Percentiles rank a stretch among this genome's conserved stretches.
Conservation (phyloP, 352 stramenopile genomes). For the Phytophthora brassicae region DNA sequence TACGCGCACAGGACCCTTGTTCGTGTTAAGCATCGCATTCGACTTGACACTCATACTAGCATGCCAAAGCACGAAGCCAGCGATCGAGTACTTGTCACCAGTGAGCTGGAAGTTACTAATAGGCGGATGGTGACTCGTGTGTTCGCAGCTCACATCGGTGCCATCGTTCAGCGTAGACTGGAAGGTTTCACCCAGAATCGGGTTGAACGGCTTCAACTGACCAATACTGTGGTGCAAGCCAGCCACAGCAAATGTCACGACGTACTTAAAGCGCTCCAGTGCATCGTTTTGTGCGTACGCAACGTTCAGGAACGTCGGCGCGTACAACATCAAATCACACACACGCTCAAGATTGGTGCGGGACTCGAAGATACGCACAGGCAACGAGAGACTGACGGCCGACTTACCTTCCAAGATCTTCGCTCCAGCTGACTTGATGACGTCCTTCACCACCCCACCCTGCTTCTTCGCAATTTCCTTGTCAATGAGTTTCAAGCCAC, state of each 20-base stretch:
- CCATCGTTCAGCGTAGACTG: constrained; percentile 75
- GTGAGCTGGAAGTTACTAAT: constrained; percentile 86
- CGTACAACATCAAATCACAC: constrained; percentile 81
- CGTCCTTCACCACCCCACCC: constrained; percentile 80
- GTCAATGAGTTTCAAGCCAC: constrained; percentile 79
- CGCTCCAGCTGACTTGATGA: constrained; percentile 75
- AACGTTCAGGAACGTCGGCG: constrained; percentile 69
- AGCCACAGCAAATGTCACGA: constrained; percentile 76
- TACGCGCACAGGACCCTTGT: constrained; percentile 74
- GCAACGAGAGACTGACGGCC: constrained; percentile 80
- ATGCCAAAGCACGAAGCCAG: constrained; percentile 73
- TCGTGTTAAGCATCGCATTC: constrained; percentile 82
- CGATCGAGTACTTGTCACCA: constrained; percentile 72
- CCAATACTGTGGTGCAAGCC: constrained; percentile 80
- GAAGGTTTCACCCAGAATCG: constrained; percentile 82
- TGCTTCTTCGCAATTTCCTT: constrained; percentile 88
- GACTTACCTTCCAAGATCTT: constrained; percentile 75
- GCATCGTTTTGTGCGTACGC: constrained; percentile 62
- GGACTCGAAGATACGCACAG: constrained; percentile 85
- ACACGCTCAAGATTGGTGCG: constrained; percentile 81
- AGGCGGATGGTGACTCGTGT: constrained; percentile 85
- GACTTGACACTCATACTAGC: constrained; percentile 83
- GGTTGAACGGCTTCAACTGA: constrained; percentile 86
- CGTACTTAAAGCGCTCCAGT: constrained; percentile 80
- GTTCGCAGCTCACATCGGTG: constrained; percentile 79